Percentiles rank a stretch among this genome's conserved stretches.
These are phyloP conservation scores for Volvox reticuliferus DNA, from an alignment of 139 green algal species.

Conservation along the genomic window DNA sequence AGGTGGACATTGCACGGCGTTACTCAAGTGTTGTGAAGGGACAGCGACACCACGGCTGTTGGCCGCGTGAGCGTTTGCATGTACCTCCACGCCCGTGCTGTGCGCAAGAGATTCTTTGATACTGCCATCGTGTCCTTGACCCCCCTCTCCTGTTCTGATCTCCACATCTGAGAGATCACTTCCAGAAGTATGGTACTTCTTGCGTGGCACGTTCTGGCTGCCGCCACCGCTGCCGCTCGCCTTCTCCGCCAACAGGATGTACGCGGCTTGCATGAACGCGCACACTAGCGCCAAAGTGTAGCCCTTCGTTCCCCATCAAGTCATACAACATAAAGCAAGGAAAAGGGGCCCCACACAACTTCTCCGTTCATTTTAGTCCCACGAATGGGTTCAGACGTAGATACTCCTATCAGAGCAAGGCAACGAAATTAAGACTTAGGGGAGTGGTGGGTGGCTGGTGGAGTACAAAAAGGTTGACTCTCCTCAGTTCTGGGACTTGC, in stretches of 20 bases:
- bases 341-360: too few relatives aligned
- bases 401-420: too few relatives aligned
- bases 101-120: background rate
- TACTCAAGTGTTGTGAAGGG: background rate
- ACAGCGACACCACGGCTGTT: background rate
- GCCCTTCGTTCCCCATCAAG: background rate
- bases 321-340: background rate
- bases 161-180: background rate
- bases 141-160: background rate
- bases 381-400: too few relatives aligned
- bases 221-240: background rate
- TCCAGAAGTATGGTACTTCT: background rate
- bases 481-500: too few relatives aligned
- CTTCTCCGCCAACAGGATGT: slow-evolving; percentile 66
- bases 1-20: too few relatives aligned
- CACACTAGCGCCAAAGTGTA: slow-evolving; percentile 68
- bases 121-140: background rate
- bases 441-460: too few relatives aligned
- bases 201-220: background rate
- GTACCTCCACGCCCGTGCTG: slow-evolving; percentile 26
- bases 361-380: too few relatives aligned
- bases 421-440: too few relatives aligned
- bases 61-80: background rate
- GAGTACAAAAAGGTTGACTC: too few relatives aligned
- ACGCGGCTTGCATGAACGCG: slow-evolving; percentile 68